Base-by-base conservation (phyloP, 2,329 filamentous ascomycete genomes). In the Botryotinia calthae region DNA sequence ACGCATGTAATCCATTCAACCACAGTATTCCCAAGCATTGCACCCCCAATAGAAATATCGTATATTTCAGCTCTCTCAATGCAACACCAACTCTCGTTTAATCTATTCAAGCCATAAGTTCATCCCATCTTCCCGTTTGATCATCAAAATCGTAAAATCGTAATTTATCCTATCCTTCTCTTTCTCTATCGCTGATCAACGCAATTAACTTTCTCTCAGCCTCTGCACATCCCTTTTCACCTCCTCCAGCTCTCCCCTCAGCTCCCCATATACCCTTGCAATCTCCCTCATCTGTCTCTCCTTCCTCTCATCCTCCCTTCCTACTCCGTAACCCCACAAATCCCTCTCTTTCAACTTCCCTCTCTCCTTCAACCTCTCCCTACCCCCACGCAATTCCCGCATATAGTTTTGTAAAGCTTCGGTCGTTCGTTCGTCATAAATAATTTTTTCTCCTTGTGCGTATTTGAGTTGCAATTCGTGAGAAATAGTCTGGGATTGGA, bases 201-300 rank as follows among this genome's bases (percentile, higher is more conserved):
- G 28, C 61, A 31, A 65, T 46, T 10, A 70, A n/a, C 70, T 54
- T 7, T 75, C 77, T 46, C 72, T 77, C 72, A 81, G 76, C 72
- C 76, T 79, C 59, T 79, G 76, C 48, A 81, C 76, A 78, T 81
- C 80, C 62, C 72, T 77, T 46, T 75, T 74, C 42, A 81, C 80
- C 42, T 80, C 79, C 71, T 73, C 74, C 18, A 80, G 20, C 71
- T 81, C 79, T 44, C 42, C 76, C 9, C 48, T 70, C 70, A 81
- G 73, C 74, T 79, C 79, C 34, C 72, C 76, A 77, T 80, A 81
- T 34, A 79, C 79, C 73, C 77, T 78, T 12, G 80, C 78, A 73
- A 81, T 77, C 73, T 80, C 79, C 71, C 67, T 81, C 79, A 81
- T 79, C 63, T 78, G 70, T 74, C 72, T 80, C 63, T 81, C 78